Evolutionary conservation across 2,329 filamentous ascomycete species (phyloP), one percentile per base, ranked within the genome.

Genomic region (Elsinoe ampelina): DNA sequence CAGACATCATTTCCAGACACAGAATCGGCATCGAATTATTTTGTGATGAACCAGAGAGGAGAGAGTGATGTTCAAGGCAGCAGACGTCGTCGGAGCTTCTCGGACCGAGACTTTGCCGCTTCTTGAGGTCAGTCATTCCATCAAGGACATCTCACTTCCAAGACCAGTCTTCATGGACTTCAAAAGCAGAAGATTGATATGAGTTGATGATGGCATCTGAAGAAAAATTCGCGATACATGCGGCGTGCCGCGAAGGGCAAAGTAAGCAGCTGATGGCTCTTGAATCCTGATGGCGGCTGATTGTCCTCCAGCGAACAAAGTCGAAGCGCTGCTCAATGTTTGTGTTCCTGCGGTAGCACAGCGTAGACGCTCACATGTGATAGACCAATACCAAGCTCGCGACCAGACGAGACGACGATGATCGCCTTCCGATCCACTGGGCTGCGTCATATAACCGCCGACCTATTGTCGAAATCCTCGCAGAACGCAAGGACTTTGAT

Each of bases 341-440:
- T 17, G 55, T 55, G 50, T 54, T 7, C 48, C 38, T 13, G 32
- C 35, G 66, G 68, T 60, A 39, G 5, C 8, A 17, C 17, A 12
- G 17, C 67, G 71, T 63, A 67, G 70, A 42, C 3, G 54, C 48
- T 8, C 22, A 45, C 15, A 19, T 6, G 8, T 26, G 7, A 36
- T 45, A 92, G 86, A 83, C 84, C 63, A 90, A 95, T 66, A 84
- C 87, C 2, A 91, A 87, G 65, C 80, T 95, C 38, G 84, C 88
- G 22, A 77, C 75, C 58, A 82, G 84, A 65, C 77, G 75, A 66
- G 93, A 98, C 66, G 85, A 88, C 50, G 93, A 98, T 70, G 89
- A 89, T 13, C 87, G 93, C 43, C 81, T 95, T 36, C 85, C 93
- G 2, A 83, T 97, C 58, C 93, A 98, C 76, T 98, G 93, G 93